Base-by-base conservation (phyloP, 1,284 basidiomycete species). In the Austroboletus novae-zelandiae region DNA sequence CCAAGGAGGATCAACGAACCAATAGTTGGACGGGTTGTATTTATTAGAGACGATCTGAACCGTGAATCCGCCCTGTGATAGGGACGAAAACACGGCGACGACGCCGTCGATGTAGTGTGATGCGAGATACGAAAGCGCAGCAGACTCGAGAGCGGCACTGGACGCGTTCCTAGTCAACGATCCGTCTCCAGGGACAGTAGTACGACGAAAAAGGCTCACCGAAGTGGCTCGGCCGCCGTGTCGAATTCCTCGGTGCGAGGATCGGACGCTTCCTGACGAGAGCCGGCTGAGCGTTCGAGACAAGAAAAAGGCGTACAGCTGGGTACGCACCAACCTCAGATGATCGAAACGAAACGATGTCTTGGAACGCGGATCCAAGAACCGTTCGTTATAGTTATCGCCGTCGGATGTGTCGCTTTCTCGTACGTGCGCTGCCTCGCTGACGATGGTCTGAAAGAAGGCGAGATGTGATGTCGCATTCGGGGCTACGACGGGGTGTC, bases 1-100 rank as follows among this genome's bases (percentile, higher is more conserved):
- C 2, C 7, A 9, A 15, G 35, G 29, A 44, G 14, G 18, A 45
- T 47, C 7, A 5, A 57, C 53, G 35, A 32, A 91, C 92, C 92
- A 97, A 71, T 82, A 97, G 69, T 96, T 97, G 37, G 79, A 71
- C 0, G 91, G 88, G 67, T 95, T 97, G 71, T 96, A 97, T 64
- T 94, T 91, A 71, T 95, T 95, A 14, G 92, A 89, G 27, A 95
- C 92, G 48, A 96, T 76, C 62, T 94, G 90, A 39, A 96, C 70
- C 14, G 80, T 79, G 62, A 85, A 95, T 35, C 71, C 74, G 13
- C 67, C 75, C 1, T 70, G 71, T 70, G 49, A 71, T 18, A 52
- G 51, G 64, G 23, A 71, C 66, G 83, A 68, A 62, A 91, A 90
- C 14, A 91, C 83, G 39, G 86, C 80, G 0, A 77, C 73, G 37